Evolutionary conservation across 2,329 filamentous ascomycete genomes (phyloP).

Genomic region (Aspergillus pseudonomiae): DNA sequence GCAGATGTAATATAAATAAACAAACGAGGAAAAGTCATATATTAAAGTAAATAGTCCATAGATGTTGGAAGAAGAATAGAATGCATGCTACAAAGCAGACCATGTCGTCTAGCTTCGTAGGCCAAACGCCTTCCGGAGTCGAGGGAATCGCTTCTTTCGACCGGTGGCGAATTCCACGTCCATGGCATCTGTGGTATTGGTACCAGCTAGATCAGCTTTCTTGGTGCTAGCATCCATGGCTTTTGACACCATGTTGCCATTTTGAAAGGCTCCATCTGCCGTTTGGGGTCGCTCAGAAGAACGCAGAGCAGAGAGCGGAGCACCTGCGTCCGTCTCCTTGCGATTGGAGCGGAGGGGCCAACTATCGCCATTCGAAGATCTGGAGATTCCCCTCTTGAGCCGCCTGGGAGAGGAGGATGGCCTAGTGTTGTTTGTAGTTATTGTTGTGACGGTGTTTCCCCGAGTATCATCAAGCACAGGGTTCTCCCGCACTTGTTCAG

Average conservation of each 20-base stretch:
- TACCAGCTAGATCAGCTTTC: conserved; percentile 4
- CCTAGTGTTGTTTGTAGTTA: conserved; percentile 21
- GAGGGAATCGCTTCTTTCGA: conserved; percentile 51
- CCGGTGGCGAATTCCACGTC: conserved; percentile 38
- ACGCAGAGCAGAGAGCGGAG: conserved; percentile 1
- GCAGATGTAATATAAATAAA: neutral
- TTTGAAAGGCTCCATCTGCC: conserved; percentile 18
- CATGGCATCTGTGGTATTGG: conserved; percentile 15
- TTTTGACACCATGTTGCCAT: conserved; percentile 9
- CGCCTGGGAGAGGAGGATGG: conserved; percentile 30
- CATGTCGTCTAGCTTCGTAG: conserved; percentile 28
- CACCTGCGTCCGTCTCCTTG: conserved; percentile 7
- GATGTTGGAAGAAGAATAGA: neutral
- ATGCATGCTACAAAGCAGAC: neutral
- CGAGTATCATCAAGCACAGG: conserved; percentile 16
- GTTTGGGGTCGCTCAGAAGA: conserved; percentile 13
- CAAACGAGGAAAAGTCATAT: neutral
- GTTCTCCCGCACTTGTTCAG: conserved; percentile 34
- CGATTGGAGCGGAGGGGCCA: conserved; percentile 31
- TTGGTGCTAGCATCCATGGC: neutral
- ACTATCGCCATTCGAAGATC: conserved; percentile 18
- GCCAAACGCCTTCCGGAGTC: conserved; percentile 49
- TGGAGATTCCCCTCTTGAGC: conserved; percentile 31
- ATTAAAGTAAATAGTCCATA: neutral
- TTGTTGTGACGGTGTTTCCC: conserved; percentile 23